A percentile compares a stretch with the other conserved stretches of the same genome.
phyloP scores from a whole-genome alignment of 2,329 filamentous ascomycete species.

The Colletotrichum cuscutae region DNA sequence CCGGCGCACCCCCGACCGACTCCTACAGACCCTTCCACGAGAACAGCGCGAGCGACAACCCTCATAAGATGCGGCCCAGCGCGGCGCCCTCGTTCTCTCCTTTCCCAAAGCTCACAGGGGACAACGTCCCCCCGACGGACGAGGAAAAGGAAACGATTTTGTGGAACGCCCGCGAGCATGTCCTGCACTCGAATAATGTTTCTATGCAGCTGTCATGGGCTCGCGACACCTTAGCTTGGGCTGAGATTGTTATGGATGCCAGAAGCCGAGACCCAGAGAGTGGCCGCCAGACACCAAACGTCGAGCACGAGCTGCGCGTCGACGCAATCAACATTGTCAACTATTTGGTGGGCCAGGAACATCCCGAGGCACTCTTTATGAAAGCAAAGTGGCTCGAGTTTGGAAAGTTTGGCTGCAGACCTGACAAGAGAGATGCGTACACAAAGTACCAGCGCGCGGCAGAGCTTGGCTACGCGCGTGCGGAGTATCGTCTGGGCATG shows the following conservation, averaged over 20 bases:
- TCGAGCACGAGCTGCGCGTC: slow-evolving; percentile 86
- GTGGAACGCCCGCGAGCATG: slow-evolving; percentile 83
- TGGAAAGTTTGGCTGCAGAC: slow-evolving; percentile 89
- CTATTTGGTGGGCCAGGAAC: slow-evolving; percentile 89
- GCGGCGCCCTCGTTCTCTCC: slow-evolving; percentile 85
- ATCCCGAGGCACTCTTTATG: slow-evolving; percentile 95
- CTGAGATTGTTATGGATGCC: slow-evolving; percentile 84
- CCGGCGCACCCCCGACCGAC: slow-evolving; percentile 41
- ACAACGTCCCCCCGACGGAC: slow-evolving; percentile 92
- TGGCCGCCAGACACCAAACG: slow-evolving; percentile 75
- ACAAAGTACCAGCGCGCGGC: slow-evolving; percentile 86
- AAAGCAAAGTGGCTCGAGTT: slow-evolving; percentile 98
- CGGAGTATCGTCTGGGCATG: slow-evolving; percentile 98
- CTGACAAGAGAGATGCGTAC: slow-evolving; percentile 96
- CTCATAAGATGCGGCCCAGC: slow-evolving; percentile 53
- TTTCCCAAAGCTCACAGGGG: slow-evolving; percentile 86
- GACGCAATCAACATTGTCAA: slow-evolving; percentile 93
- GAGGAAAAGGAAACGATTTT: slow-evolving; percentile 93
- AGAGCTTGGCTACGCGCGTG: slow-evolving; percentile 85
- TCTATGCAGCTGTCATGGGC: slow-evolving; percentile 98
- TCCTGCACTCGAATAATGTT: slow-evolving; percentile 93
- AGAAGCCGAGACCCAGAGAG: slow-evolving; percentile 72
- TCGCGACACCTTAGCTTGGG: slow-evolving; percentile 88
- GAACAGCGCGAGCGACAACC: slow-evolving; percentile 40
- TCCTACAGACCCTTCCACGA: slow-evolving; percentile 57